Base-by-base conservation (phyloP, 1,139 yeast genomes). In the Geotrichum restrictum region DNA sequence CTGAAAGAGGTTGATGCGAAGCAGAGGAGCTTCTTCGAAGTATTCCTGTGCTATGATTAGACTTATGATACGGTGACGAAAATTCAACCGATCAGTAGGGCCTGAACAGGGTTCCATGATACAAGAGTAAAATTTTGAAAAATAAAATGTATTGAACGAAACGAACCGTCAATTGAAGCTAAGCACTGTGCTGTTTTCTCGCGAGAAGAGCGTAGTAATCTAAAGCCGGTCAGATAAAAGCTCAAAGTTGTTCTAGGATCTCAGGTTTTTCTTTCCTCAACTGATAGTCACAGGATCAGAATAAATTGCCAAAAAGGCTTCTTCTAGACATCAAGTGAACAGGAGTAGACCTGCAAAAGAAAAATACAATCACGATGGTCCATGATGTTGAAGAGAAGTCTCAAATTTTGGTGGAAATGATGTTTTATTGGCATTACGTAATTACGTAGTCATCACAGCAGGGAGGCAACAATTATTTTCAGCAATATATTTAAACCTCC, bases 71-170 rank as follows among this genome's bases (percentile, higher is more conserved):
- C 18, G 2, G n/a, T n/a, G n/a, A n/a, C n/a, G n/a, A n/a, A n/a
- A n/a, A n/a, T n/a, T n/a, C n/a, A n/a, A n/a, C n/a, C n/a, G n/a
- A n/a, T n/a, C n/a, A n/a, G n/a, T n/a, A n/a, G n/a, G n/a, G n/a
- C n/a, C n/a, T n/a, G n/a, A n/a, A n/a, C n/a, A n/a, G n/a, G n/a
- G n/a, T n/a, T n/a, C n/a, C n/a, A n/a, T n/a, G n/a, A n/a, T n/a
- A n/a, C n/a, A n/a, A n/a, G n/a, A n/a, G n/a, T n/a, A n/a, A n/a
- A n/a, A n/a, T n/a, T n/a, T n/a, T n/a, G n/a, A n/a, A n/a, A 31
- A 19, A 34, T 6, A 21, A 34, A 19, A 45, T 45, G 48, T 45
- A 21, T 7, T 34, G 41, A 24, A 34, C 48, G 48, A 45, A 45
- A 45, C 48, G 48, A 45, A 27, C 41, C 39, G 18, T n/a, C 41